Base-by-base conservation (phyloP, 495 filamentous ascomycete species). In the Lasiosphaeria ovina region DNA sequence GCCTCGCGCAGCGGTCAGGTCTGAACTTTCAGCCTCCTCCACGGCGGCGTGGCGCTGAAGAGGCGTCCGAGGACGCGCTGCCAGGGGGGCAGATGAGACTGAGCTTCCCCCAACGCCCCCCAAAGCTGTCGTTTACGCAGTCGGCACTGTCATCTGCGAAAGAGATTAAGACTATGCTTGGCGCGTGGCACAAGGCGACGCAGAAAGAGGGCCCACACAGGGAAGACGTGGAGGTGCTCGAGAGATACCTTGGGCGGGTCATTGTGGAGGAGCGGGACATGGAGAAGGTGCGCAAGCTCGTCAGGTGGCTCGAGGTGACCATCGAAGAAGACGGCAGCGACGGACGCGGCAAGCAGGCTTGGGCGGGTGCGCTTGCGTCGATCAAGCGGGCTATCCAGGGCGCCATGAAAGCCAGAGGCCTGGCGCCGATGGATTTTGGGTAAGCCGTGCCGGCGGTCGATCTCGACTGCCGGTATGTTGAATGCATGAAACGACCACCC, bases 201-300 rank as follows among this genome's bases (percentile, higher is more conserved):
- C 65, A 62, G 14, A 77, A 78, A 9, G 87, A 89, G 7, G 89
- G 88, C 0, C 92, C 92, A 48, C 91, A 92, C 67, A 68, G 62
- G 0, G 87, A 88, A 58, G 92, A 97, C 71, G 87, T 91, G n/a
- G 79, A 80, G 14, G 83, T 89, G 8, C 74, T 96, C 44, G 83
- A 75, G 47, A 77, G 69, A 61, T 96, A 95, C 73, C 66, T 96
- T 35, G 76, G 67, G 7, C 79, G 79, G 36, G 90, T 96, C 6
- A 81, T 93, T 0, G 38, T 70, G 3, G 86, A 91, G 34, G 92
- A 96, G 72, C 76, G 79, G 60, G 84, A 96, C 69, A 77, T 96
- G 74, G 84, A 81, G 42, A 75, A 73, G 61, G 71, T 49, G 52
- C 58, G 64, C 56, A 54, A 51, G 58, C 35, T 73, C 38, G 78